Evolutionary conservation across 306 rosid genomes (phyloP).

Genomic region (Vachellia collinsii): DNA sequence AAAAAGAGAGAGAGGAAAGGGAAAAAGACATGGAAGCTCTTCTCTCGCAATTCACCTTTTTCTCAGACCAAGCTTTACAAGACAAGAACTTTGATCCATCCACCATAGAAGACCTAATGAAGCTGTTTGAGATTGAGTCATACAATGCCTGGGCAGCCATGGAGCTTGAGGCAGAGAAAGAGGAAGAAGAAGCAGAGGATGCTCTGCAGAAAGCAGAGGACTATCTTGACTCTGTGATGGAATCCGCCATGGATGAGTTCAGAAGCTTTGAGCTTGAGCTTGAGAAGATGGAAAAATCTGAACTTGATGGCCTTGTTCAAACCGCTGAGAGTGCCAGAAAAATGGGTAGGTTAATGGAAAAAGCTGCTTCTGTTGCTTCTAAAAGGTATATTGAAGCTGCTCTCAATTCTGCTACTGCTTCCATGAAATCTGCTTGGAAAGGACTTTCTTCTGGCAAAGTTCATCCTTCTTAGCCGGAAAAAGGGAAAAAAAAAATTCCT

Average conservation of each 20-base stretch:
- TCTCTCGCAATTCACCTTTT: slow-evolving; percentile 67
- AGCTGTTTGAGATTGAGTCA: slow-evolving; percentile 85
- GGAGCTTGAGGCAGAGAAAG: slow-evolving; percentile 62
- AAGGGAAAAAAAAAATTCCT: not conserved
- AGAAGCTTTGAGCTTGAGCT: slow-evolving; percentile 68
- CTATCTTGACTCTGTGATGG: slow-evolving; percentile 76
- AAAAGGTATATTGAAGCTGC: slow-evolving; percentile 79
- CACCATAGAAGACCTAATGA: slow-evolving; percentile 73
- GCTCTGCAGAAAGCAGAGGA: slow-evolving; percentile 65
- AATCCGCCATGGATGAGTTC: slow-evolving; percentile 88
- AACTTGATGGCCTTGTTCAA: slow-evolving; percentile 49
- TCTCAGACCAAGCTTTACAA: slow-evolving; percentile 68
- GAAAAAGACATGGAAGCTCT: slow-evolving; percentile 65
- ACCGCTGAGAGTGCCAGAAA: slow-evolving; percentile 68
- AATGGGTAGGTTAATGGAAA: slow-evolving; percentile 79
- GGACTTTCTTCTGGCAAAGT: slow-evolving; percentile 73
- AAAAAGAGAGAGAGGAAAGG: not conserved
- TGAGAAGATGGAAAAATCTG: slow-evolving; percentile 52
- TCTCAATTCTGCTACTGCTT: slow-evolving; percentile 71
- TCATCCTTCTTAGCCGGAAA: slow-evolving; percentile 65
- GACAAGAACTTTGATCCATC: slow-evolving; percentile 86
- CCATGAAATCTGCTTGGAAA: slow-evolving; percentile 92
- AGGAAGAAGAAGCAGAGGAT: slow-evolving; percentile 60
- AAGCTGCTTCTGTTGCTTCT: slow-evolving; percentile 69
- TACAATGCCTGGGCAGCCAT: slow-evolving; percentile 89